Conservation (phyloP, 441 rosid species). For the Populus hybrid region DNA sequence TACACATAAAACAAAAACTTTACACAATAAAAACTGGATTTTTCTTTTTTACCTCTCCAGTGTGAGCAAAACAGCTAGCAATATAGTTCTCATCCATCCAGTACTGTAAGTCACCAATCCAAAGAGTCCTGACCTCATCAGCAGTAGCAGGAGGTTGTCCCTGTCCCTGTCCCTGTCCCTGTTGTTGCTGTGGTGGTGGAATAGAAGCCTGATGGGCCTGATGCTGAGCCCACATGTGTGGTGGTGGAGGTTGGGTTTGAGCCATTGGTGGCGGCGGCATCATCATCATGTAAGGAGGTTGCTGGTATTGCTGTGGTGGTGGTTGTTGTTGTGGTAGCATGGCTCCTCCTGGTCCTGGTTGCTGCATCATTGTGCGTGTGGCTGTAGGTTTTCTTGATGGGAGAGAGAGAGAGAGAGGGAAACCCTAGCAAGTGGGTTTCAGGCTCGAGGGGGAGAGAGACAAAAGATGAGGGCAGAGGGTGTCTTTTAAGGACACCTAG, state of each 20-base stretch:
- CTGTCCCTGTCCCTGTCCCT: slow-evolving; percentile 11
- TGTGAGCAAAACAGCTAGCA: slow-evolving; percentile 37
- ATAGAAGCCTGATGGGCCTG: slow-evolving; percentile 21
- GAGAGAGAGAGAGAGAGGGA: background rate
- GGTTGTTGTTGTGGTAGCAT: slow-evolving; percentile 44
- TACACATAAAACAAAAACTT: background rate
- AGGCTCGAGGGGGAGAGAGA: background rate
- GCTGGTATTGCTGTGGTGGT: slow-evolving; percentile 32
- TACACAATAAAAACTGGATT: background rate
- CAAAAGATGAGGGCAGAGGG: background rate
- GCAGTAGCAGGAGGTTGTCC: slow-evolving; percentile 29
- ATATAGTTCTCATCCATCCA: slow-evolving; percentile 65
- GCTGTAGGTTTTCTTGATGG: background rate
- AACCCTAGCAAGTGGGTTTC: slow-evolving; percentile 32
- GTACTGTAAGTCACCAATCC: slow-evolving; percentile 76
- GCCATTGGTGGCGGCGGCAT: slow-evolving; percentile 37
- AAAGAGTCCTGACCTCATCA: slow-evolving; percentile 60
- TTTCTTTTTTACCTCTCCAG: slow-evolving; percentile 46
- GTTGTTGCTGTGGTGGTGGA: slow-evolving; percentile 24
- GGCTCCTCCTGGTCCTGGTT: slow-evolving; percentile 45
- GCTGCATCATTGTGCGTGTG: slow-evolving; percentile 49
- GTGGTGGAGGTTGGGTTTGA: slow-evolving; percentile 40
- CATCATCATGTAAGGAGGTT: slow-evolving; percentile 47
- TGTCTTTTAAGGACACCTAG: background rate
- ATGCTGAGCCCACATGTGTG: slow-evolving; percentile 39